phyloP scores from a whole-genome alignment of 2,329 filamentous ascomycete species.

The Diaporthe sp. region DNA sequence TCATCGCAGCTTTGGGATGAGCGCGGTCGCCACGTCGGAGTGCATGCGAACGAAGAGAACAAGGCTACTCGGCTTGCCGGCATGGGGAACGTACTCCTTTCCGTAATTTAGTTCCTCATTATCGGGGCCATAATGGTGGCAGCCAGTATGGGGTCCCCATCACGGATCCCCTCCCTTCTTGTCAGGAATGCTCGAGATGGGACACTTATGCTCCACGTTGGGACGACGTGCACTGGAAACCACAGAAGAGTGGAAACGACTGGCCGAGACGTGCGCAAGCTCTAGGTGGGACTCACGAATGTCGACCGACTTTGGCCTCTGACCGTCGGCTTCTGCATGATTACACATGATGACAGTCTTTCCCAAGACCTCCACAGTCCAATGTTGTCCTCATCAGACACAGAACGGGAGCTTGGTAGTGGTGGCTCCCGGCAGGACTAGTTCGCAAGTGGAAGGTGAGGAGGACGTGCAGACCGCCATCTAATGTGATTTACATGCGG shows the following conservation, averaged over 20 bases:
- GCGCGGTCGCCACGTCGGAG: neutral
- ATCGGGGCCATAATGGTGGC: neutral
- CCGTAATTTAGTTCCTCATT: neutral
- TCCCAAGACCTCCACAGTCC: neutral
- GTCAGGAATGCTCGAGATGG: neutral
- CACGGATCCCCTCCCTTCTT: neutral
- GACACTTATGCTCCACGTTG: neutral
- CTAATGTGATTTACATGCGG: conserved; percentile 27
- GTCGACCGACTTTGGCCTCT: neutral
- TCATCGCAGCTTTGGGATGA: neutral
- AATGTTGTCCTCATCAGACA: neutral
- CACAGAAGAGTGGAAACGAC: neutral
- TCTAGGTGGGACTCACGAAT: neutral
- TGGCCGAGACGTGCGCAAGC: neutral
- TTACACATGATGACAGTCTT: neutral
- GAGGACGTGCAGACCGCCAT: conserved; percentile 31
- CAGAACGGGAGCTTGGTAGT: neutral
- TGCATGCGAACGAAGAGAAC: too few relatives aligned
- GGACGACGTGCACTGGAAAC: neutral
- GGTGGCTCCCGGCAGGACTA: neutral
- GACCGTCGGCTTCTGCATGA: neutral
- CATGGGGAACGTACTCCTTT: neutral
- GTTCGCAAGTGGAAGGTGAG: conserved; percentile 23
- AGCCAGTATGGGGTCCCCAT: neutral
- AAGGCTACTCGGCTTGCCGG: neutral